Evolutionary conservation across 1,284 basidiomycete species (phyloP).

Genomic region (Trametes pubescens): DNA sequence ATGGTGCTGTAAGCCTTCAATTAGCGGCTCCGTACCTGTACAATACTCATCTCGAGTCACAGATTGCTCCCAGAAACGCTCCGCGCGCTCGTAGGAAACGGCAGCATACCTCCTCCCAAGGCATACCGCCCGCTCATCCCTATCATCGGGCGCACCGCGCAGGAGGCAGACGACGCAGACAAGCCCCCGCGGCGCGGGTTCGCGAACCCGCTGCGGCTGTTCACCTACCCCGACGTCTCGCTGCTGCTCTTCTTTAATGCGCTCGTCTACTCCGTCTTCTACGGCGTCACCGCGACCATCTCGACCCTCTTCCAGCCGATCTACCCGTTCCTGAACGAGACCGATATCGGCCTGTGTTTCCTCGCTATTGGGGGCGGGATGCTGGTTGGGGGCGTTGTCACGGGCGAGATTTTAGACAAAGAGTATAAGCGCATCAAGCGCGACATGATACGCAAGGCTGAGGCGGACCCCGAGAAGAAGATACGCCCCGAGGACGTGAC

Average conservation of each 20-base stretch:
- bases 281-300: conserved; percentile 70
- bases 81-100: conserved; percentile 62
- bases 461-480: conserved; percentile 37
- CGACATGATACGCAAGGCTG: conserved; percentile 34
- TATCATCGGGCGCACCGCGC: conserved; percentile 53
- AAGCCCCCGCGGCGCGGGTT: conserved; percentile 48
- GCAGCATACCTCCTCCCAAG: conserved; percentile 56
- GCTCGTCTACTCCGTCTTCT: conserved; percentile 66
- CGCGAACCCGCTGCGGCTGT: conserved; percentile 66
- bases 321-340: conserved; percentile 70
- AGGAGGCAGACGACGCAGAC: conserved; percentile 26
- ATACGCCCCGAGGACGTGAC: conserved; percentile 37
- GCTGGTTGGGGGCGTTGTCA: conserved; percentile 54
- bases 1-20: conserved; percentile 59
- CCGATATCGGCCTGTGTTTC: conserved; percentile 75
- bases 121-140: conserved; percentile 64
- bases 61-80: conserved; percentile 62
- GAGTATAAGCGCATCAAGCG: conserved; percentile 58
- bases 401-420: conserved; percentile 63
- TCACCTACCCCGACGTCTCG: conserved; percentile 67
- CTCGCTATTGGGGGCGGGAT: conserved; percentile 71
- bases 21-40: not conserved
- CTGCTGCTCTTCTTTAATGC: conserved; percentile 70
- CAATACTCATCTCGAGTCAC: not conserved
- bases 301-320: conserved; percentile 65